These are phyloP conservation scores for Trichoderma gamsii DNA, from an alignment of 495 filamentous ascomycete species.

Conservation along the genomic window DNA sequence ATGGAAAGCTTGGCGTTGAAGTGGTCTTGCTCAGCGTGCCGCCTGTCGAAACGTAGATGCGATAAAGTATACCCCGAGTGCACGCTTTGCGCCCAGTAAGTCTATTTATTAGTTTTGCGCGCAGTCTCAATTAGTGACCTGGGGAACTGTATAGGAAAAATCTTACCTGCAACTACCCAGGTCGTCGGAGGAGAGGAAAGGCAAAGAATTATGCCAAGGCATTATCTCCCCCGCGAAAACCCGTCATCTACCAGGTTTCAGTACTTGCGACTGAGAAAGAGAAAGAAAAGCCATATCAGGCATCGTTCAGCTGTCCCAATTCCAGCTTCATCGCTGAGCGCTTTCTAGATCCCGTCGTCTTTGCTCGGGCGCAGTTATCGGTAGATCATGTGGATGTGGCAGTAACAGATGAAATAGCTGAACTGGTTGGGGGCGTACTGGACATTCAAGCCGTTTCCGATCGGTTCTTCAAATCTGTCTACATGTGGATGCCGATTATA, in stretches of 20 bases:
- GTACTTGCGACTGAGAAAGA: neutral
- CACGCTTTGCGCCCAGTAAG: conserved; percentile 36
- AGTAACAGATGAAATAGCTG: conserved; percentile 15
- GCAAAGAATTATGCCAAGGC: conserved; percentile 29
- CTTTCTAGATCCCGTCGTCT: neutral
- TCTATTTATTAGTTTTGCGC: conserved; percentile 34
- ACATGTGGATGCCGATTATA: conserved; percentile 47
- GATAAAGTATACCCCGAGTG: conserved; percentile 43
- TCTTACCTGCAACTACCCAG: conserved; percentile 19
- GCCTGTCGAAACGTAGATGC: conserved; percentile 35
- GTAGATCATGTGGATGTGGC: conserved; percentile 25
- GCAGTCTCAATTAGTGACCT: too few species aligned
- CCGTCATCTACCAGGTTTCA: conserved; percentile 10
- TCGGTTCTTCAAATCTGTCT: conserved; percentile 32
- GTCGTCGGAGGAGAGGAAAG: conserved; percentile 4
- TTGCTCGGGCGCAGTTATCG: conserved; percentile 29
- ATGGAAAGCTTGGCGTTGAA: neutral
- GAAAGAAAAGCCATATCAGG: neutral
- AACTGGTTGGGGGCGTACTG: neutral
- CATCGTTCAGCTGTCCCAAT: neutral
- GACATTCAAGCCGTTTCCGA: neutral
- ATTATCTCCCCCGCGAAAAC: neutral
- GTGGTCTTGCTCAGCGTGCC: neutral
- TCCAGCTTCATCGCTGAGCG: neutral
- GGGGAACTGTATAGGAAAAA: conserved; percentile 20